Evolutionary conservation across 108 stramenopile species (phyloP), one percentile per base, ranked within the genome.

Genomic region (Fistulifera pelliculosa): DNA sequence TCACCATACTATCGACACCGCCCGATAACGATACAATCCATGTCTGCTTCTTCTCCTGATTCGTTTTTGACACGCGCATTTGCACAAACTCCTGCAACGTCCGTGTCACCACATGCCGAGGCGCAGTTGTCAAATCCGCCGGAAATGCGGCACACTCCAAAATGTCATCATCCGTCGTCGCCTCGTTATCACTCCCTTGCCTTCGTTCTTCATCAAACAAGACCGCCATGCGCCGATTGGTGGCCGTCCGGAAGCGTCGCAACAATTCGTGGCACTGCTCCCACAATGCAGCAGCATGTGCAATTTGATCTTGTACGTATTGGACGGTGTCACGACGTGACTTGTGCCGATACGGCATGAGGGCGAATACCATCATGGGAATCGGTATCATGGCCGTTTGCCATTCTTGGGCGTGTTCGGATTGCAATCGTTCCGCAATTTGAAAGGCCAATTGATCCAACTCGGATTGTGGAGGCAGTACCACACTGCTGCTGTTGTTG

Each of bases 1-100:
- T 95, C 6, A 96, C 97, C 97, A 98, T 98, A 67, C 85, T 88
- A 64, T 98, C 97, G n/a, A 98, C 97, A 31, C 97, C 97, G 25
- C 97, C 97, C 21, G 91, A 93, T 17, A 98, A 80, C 12, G 93
- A 94, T 1, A 96, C 83, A 54, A 92, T 83, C 23, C 77, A 55
- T 18, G 74, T 67, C 26, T 43, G 27, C 14, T 18, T 21, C 11
- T 27, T 47, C 6, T 27, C n/a, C n/a, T n/a, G n/a, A n/a, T n/a
- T n/a, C n/a, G n/a, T 38, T 56, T 10, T 41, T 41, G 14, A 14
- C 24, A 44, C 43, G 19, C 7, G 58, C 2, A 11, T 18, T 25
- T 23, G 15, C 50, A 58, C 62, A 65, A 85, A 91, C n/a, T 39
- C 41, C 17, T 51, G 48, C 17, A 91, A 85, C 23, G 85, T 85